phyloP scores from a whole-genome alignment of 2,329 filamentous ascomycete species.

The Mariannaea sp. region DNA sequence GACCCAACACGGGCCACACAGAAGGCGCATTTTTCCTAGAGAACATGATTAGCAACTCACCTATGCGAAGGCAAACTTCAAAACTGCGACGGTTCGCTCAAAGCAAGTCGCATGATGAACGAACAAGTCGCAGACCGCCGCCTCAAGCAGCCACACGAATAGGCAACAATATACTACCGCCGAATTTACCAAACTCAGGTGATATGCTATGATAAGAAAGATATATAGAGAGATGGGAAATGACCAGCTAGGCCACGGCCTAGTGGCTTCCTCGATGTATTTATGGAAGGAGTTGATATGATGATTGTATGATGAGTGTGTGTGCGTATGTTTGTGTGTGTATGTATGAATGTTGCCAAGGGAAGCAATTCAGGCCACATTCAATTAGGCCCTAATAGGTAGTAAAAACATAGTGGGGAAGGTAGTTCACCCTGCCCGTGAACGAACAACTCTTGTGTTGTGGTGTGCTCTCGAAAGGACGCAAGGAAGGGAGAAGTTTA shows the following conservation, averaged over 20 bases:
- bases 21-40: slow-evolving; percentile 62
- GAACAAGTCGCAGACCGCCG: slow-evolving; percentile 42
- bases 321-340: too few relatives aligned
- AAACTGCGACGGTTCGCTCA: slow-evolving; percentile 39
- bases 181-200: slow-evolving; percentile 42
- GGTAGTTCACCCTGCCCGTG: too few relatives aligned
- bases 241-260: not conserved
- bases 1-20: slow-evolving; percentile 46
- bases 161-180: slow-evolving; percentile 40
- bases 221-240: too few relatives aligned
- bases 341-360: slow-evolving; percentile 13
- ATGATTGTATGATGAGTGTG: slow-evolving; percentile 21
- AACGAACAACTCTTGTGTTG: too few relatives aligned
- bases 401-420: too few relatives aligned
- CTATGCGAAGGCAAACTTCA: slow-evolving; percentile 61
- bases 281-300: slow-evolving; percentile 5
- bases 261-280: not conserved
- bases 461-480: too few relatives aligned
- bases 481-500: too few relatives aligned
- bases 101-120: slow-evolving; percentile 43
- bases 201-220: slow-evolving; percentile 42
- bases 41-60: slow-evolving; percentile 61
- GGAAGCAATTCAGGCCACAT: not conserved
- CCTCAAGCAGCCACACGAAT: slow-evolving; percentile 51
- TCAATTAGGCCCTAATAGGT: too few relatives aligned